phyloP scores from a whole-genome alignment of 2,329 filamentous ascomycete genomes.

The Kalaharituber pfeilii region DNA sequence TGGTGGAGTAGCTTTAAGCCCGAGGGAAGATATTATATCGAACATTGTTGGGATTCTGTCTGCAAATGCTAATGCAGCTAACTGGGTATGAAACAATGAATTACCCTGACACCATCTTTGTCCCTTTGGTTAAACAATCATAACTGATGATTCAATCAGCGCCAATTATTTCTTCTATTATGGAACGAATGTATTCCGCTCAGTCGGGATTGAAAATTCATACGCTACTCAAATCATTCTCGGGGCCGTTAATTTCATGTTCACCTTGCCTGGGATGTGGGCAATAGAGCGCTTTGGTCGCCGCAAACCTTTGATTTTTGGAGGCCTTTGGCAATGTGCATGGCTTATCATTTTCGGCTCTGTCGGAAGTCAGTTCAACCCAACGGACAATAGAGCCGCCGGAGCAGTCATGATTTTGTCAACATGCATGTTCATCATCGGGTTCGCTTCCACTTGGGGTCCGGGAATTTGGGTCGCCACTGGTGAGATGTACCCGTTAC shows the following conservation, averaged over 20 bases:
- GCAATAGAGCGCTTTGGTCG: conserved; percentile 51
- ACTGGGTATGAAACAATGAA: too few relatives aligned
- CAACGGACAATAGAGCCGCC: conserved; percentile 24
- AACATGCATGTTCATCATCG: conserved; percentile 49
- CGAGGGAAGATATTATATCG: conserved; percentile 48
- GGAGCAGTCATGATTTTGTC: conserved; percentile 49
- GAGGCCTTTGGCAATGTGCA: conserved; percentile 48
- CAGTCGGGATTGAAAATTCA: conserved; percentile 47
- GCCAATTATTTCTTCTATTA: conserved; percentile 21
- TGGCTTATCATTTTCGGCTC: conserved; percentile 49
- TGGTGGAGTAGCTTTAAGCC: conserved; percentile 50
- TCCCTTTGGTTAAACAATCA: not conserved
- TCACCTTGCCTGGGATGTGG: conserved; percentile 49
- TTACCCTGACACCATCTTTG: too few relatives aligned
- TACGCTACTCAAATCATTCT: conserved; percentile 53
- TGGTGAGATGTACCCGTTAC: conserved; percentile 46
- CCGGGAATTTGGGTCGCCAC: conserved; percentile 54
- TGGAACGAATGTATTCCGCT: conserved; percentile 43
- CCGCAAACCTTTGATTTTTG: conserved; percentile 48
- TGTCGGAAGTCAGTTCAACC: conserved; percentile 30
- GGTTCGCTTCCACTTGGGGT: conserved; percentile 52
- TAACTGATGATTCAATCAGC: not conserved
- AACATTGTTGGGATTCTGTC: conserved; percentile 42
- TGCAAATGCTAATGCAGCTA: conserved; percentile 50
- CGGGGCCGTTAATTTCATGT: conserved; percentile 48